Evolutionary conservation across 306 rosid species (phyloP), one percentile per base, ranked within the genome.

Genomic region (Arachis stenosperma): DNA sequence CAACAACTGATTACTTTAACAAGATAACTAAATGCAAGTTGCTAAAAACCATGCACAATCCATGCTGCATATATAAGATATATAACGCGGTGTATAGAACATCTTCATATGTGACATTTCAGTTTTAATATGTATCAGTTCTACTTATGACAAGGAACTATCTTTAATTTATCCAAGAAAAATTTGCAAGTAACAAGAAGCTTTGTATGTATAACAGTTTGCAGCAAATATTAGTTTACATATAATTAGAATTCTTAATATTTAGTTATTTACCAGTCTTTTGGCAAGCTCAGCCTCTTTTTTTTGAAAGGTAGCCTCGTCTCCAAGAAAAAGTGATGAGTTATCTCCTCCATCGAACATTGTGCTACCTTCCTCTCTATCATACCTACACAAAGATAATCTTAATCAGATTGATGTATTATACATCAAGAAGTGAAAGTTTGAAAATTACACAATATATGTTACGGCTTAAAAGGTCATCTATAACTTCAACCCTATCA

Each of bases 231-330:
- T 65, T 65, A n/a, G 65, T 17, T 76, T 64, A 55, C 33, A 60
- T 11, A 74, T 10, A 66, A 56, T 67, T 13, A 59, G 42, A 61
- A 76, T 37, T 33, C 73, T 39, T 13, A 61, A 55, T 41, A 2
- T 33, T 33, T 33, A 33, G 37, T 33, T 33, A 79, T 74, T 51
- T 91, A 94, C 98, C 96, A 94, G 86, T 81, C 89, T 86, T 87
- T 89, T 94, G 66, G 98, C 97, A 82, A 94, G 79, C 82, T 94
- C 98, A 14, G 97, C 97, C 85, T 94, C 98, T 84, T 91, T 94
- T 88, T 94, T 94, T 88, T 94, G 95, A 79, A 89, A 83, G 37
- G 97, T 84, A 84, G 92, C 92, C 62, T 91, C 98, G 5, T 94
- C 96, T 58, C 96, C 98, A 48, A 89, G 85, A 79, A 88, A 94